Base-by-base conservation (phyloP, 2,329 filamentous ascomycete genomes). In the Alternaria viburni region DNA sequence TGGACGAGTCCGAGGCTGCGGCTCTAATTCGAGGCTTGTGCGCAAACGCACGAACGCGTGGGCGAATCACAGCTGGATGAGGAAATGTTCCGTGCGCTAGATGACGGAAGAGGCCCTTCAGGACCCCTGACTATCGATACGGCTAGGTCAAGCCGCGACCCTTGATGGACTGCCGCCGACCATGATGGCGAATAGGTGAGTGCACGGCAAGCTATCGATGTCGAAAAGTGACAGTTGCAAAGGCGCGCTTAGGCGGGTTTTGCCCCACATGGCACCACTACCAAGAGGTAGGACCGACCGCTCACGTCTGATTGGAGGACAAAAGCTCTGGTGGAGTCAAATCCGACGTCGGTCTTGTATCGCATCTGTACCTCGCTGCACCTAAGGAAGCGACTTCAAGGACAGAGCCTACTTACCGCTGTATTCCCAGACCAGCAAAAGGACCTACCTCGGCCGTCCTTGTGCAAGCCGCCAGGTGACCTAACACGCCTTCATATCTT, bases 321-420 rank as follows among this genome's bases (percentile, higher is more conserved):
- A n/a, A 41, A 36, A 54, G 25, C 44, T 44, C 28, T 23, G 17
- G 19, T 41, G 41, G 47, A 46, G 54, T 49, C 50, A 61, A 56
- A 58, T 46, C 32, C 54, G 59, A 58, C 55, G 59, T 54, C 54
- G 59, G 59, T 62, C 54, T 49, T 62, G 59, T 57, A 41, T 59
- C 47, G 46, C 47, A 54, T 41, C 19, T 59, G 59, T 54, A 59
- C 49, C 28, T 59, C 26, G 15, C 59, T 51, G 59, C 54, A 58
- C 21, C 58, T 61, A 61, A 17, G 17, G 28, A 52, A 28, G 58
- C 44, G 7, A 19, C 23, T 36, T 55, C 30, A 44, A 43, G 15
- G n/a, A 36, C 13, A 26, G 32, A 50, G 25, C 21, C 11, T 17
- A 49, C 19, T 19, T 51, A 19, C 54, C 52, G 25, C n/a, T 49